phyloP scores from a whole-genome alignment of 176 grass and related monocot species.

The Luzula sylvatica region DNA sequence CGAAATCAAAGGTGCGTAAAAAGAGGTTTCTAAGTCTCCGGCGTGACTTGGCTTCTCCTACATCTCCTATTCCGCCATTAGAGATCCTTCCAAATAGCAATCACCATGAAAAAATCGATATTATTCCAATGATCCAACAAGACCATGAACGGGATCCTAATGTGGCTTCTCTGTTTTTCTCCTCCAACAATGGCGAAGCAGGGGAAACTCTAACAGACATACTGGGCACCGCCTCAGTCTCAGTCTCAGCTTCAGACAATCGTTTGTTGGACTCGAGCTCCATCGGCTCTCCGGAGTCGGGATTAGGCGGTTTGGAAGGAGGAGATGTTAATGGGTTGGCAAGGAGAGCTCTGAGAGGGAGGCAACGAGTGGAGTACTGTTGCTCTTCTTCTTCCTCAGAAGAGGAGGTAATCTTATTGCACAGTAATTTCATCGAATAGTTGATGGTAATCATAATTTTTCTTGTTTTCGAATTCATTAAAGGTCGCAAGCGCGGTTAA shows the following conservation, averaged over 20 bases:
- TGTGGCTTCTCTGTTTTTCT: constrained; percentile 32
- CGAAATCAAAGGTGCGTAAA: constrained; percentile 25
- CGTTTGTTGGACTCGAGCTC: constrained; percentile 7
- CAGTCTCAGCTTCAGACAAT: not conserved
- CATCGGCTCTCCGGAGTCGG: constrained; percentile 23
- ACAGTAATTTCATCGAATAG: no score
- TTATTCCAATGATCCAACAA: constrained; percentile 35
- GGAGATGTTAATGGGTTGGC: constrained; percentile 41
- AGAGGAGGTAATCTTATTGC: constrained; percentile 32
- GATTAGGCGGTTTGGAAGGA: not conserved
- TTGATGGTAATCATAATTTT: no score
- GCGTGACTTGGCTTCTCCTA: constrained; percentile 16
- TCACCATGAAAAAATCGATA: constrained; percentile 12
- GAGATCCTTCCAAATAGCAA: not conserved
- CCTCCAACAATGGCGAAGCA: constrained; percentile 34
- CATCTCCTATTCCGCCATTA: not conserved
- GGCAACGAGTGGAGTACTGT: constrained; percentile 86
- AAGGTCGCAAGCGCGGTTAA: constrained; percentile 40
- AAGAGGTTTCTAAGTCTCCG: constrained; percentile 74
- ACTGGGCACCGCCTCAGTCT: constrained; percentile 32
- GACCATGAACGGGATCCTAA: constrained; percentile 37
- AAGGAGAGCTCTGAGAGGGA: constrained; percentile 52
- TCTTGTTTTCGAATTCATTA: constrained; percentile 23
- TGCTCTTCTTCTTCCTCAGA: constrained; percentile 39
- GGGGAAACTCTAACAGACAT: constrained; percentile 64